Base-by-base conservation (phyloP, 1,139 yeast species). In the Pichia cactophila region DNA sequence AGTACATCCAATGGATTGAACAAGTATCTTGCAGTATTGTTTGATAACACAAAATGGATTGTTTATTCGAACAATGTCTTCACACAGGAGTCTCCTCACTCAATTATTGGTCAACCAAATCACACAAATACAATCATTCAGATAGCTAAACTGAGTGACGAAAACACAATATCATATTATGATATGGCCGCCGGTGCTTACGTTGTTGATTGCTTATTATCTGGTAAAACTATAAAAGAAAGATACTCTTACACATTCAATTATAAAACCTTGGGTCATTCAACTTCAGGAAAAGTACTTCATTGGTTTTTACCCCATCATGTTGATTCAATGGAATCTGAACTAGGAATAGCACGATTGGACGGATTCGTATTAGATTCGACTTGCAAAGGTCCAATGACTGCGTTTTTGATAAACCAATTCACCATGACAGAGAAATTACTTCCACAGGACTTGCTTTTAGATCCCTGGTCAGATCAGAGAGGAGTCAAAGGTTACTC, bases 221-320 rank as follows among this genome's bases (percentile, higher is more conserved):
- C 58, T 1, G 64, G 63, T 8, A 54, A 54, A 23, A 61, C 56
- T 5, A 52, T 58, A 1, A 14, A 26, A 14, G 46, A 46, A 4
- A 57, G 52, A 4, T 72, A 70, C 23, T 52, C 55, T 0, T 75
- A 73, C 55, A 52, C 65, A 9, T 67, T 76, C 39, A 58, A 62
- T 9, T 76, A 74, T 55, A 49, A 53, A 4, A 57, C 64, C 3
- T 46, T 60, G 0, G 80, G 80, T 2, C 42, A 52, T 1, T 57
- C 64, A 5, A 5, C 26, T 0, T 66, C 74, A 4, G 63, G 62
- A 6, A 60, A 62, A 54, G 35, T 67, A 62, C 3, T 57, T 76
- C 71, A 80, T 70, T 70, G 73, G 65, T 75, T 77, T 2, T 70
- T 83, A 23, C 92, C 92, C 1, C 95, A 85, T 61, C 92, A 84